These are phyloP conservation scores for Megacollybia marginata DNA, from an alignment of 768 basidiomycete species.

Conservation along the genomic window DNA sequence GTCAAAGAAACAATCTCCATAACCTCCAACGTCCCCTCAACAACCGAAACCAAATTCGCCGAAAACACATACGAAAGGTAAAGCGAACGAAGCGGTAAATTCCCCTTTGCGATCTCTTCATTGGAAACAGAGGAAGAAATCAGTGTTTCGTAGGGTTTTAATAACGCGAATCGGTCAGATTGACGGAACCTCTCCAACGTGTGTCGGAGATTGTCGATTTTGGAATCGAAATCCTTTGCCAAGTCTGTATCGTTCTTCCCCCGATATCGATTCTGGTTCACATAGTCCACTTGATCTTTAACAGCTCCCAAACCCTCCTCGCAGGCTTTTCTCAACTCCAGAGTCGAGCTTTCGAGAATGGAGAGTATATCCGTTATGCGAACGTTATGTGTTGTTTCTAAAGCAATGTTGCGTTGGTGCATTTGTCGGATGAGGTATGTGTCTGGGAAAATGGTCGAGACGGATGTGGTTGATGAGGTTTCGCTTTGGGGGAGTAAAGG, in stretches of 20 bases:
- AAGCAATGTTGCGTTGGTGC: constrained; percentile 13
- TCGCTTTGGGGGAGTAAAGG: background rate
- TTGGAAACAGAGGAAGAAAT: constrained; percentile 5
- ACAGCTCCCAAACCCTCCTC: constrained; percentile 18
- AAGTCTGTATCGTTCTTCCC: constrained; percentile 8
- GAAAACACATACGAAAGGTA: constrained; percentile 45
- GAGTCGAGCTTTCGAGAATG: constrained; percentile 23
- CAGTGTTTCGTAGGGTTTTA: constrained; percentile 34
- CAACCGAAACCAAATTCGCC: constrained; percentile 32
- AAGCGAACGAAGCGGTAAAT: constrained; percentile 30
- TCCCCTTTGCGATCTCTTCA: background rate
- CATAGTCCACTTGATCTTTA: constrained; percentile 15
- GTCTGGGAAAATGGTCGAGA: constrained; percentile 13
- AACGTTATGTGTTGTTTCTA: constrained; percentile 21
- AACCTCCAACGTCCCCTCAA: constrained; percentile 26
- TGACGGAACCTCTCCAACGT: constrained; percentile 24
- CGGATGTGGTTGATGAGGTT: constrained; percentile 1
- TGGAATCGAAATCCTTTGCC: constrained; percentile 17
- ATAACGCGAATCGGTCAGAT: constrained; percentile 24
- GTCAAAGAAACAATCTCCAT: constrained; percentile 29
- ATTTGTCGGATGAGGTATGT: constrained; percentile 28
- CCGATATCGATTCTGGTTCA: constrained; percentile 29
- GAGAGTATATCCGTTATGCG: constrained; percentile 28
- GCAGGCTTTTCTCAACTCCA: constrained; percentile 24
- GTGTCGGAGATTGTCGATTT: constrained; percentile 14